A percentile compares a stretch with the other conserved stretches of the same genome.
phyloP scores from a whole-genome alignment of 306 rosid species.

The Alnus glutinosa region DNA sequence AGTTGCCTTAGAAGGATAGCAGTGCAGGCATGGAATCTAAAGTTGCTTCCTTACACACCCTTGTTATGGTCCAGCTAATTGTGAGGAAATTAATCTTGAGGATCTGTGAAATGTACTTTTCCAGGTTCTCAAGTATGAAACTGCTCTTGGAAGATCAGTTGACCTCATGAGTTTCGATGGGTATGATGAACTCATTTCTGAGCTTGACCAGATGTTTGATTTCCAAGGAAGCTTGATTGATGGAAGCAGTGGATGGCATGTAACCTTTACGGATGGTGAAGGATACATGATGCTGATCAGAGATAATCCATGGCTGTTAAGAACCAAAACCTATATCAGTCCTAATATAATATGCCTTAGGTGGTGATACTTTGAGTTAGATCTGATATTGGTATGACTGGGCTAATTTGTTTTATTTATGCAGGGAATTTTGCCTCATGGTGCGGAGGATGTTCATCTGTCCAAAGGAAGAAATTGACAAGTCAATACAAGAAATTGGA shows the following conservation, averaged over 20 bases:
- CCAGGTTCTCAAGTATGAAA: slow-evolving; percentile 67
- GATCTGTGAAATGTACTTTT: slow-evolving; percentile 26
- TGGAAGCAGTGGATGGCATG: slow-evolving; percentile 62
- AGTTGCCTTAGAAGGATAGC: slow-evolving; percentile 8
- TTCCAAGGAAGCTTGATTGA: slow-evolving; percentile 54
- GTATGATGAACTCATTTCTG: slow-evolving; percentile 45
- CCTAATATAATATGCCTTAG: not conserved
- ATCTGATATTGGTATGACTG: no score
- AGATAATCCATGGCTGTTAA: slow-evolving; percentile 65
- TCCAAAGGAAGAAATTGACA: slow-evolving; percentile 49
- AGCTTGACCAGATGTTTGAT: slow-evolving; percentile 64
- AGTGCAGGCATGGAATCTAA: slow-evolving; percentile 7
- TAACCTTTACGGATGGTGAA: slow-evolving; percentile 50
- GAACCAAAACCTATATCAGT: slow-evolving; percentile 21
- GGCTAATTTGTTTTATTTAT: slow-evolving; percentile 9
- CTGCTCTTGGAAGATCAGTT: slow-evolving; percentile 62
- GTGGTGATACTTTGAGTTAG: not conserved
- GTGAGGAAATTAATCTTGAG: slow-evolving; percentile 2
- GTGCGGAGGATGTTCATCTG: slow-evolving; percentile 52
- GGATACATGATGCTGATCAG: slow-evolving; percentile 45
- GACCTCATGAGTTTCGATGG: slow-evolving; percentile 49
- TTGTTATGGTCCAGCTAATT: not conserved
- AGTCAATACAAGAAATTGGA: slow-evolving; percentile 24
- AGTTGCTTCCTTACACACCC: not conserved
- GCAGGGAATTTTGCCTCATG: slow-evolving; percentile 56